Evolutionary conservation across 1,139 yeast species (phyloP).

Genomic region (Lodderomyces oxycetoniae): DNA sequence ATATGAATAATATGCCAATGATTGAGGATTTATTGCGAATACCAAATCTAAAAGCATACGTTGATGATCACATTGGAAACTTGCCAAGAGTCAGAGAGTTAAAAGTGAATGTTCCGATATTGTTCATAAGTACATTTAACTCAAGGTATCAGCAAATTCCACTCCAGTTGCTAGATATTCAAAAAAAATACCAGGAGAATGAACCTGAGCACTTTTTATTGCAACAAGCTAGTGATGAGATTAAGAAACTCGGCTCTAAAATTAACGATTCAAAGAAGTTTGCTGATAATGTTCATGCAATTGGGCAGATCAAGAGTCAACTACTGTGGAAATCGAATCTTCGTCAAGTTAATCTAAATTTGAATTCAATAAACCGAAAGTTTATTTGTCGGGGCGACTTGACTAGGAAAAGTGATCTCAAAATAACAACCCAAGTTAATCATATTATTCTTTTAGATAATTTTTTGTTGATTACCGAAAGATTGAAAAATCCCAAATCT

Average conservation of each 20-base stretch:
- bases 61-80: constrained; percentile 39
- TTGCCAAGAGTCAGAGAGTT: constrained; percentile 41
- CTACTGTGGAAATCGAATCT: constrained; percentile 44
- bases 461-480: constrained; percentile 63
- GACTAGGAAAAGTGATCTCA: constrained; percentile 57
- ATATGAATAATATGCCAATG: constrained; percentile 47
- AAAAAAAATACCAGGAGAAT: constrained; percentile 39
- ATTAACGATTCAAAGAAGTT: constrained; percentile 50
- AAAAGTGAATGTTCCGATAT: constrained; percentile 51
- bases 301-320: constrained; percentile 45
- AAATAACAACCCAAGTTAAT: constrained; percentile 44
- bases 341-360: constrained; percentile 43
- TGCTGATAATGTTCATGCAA: constrained; percentile 50
- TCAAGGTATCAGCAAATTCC: constrained; percentile 71
- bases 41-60: constrained; percentile 50
- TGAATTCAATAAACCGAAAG: constrained; percentile 53
- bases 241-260: constrained; percentile 34
- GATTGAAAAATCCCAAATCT: constrained; percentile 22
- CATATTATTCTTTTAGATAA: constrained; percentile 70
- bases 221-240: constrained; percentile 46
- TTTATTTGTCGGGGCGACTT: constrained; percentile 60
- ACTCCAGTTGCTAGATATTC: constrained; percentile 59
- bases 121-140: constrained; percentile 71
- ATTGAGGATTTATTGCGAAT: constrained; percentile 31
- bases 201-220: constrained; percentile 56